Conservation (phyloP, 805 yeast species). For the Kodamaea neixiangensis region DNA sequence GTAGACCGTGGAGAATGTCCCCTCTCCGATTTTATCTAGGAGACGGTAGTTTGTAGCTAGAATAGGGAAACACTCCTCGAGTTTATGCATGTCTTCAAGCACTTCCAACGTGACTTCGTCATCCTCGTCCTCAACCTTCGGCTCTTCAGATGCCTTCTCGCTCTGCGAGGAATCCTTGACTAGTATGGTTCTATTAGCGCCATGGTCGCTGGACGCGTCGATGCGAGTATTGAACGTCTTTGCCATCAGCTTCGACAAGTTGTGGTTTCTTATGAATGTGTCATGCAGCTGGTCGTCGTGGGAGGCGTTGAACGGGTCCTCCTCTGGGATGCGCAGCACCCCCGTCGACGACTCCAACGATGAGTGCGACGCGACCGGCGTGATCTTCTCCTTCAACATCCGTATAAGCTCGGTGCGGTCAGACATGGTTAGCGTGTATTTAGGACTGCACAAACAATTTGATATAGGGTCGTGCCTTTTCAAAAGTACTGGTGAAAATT, state of each 20-base stretch:
- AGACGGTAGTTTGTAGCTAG: conserved; percentile 50
- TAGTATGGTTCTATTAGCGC: conserved; percentile 7
- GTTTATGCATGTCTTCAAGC: conserved; percentile 56
- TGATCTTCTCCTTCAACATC: conserved; percentile 25
- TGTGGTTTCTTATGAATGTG: conserved; percentile 19
- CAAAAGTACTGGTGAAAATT: background rate
- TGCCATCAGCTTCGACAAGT: conserved; percentile 15
- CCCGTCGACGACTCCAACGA: conserved; percentile 5
- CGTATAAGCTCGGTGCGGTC: conserved; percentile 16
- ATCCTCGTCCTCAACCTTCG: conserved; percentile 37
- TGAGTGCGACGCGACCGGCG: conserved; percentile 16
- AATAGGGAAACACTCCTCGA: conserved; percentile 56
- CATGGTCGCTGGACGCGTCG: conserved; percentile 6
- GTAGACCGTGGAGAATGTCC: conserved; percentile 64
- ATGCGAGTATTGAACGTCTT: conserved; percentile 4
- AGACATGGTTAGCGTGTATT: background rate
- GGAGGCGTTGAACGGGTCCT: conserved; percentile 33
- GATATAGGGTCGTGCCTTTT: background rate
- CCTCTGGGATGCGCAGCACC: conserved; percentile 15
- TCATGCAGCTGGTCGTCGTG: conserved; percentile 7
- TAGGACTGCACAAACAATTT: background rate
- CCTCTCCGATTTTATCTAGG: conserved; percentile 65
- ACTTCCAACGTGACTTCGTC: conserved; percentile 55
- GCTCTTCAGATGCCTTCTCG: too few species aligned
- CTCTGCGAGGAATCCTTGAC: background rate